Evolutionary conservation across 805 yeast genomes (phyloP).

Genomic region (Lachancea sp.): DNA sequence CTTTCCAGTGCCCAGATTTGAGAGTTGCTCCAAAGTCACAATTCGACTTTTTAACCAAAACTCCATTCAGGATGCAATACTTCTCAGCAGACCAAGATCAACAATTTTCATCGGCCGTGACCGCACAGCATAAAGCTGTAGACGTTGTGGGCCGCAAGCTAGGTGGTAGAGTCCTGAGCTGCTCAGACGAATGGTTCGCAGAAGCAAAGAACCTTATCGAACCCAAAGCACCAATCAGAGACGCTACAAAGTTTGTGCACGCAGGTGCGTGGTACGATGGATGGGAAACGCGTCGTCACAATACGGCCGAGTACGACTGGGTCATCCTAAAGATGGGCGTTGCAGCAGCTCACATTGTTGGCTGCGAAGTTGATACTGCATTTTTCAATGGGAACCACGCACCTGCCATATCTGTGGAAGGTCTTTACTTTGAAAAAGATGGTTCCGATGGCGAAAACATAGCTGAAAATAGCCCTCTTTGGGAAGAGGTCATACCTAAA

Average conservation of each 20-base stretch:
- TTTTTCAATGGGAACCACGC: constrained; percentile 95
- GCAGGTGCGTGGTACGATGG: constrained; percentile 99
- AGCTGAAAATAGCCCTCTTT: constrained; percentile 35
- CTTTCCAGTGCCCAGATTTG: too few relatives aligned
- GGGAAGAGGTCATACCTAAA: constrained; percentile 69
- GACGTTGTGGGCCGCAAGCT: constrained; percentile 82
- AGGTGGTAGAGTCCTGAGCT: constrained; percentile 66
- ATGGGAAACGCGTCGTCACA: constrained; percentile 97
- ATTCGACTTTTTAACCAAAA: not conserved
- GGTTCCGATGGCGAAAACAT: constrained; percentile 21
- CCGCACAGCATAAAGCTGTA: constrained; percentile 17
- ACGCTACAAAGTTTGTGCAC: constrained; percentile 68
- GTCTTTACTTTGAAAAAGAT: constrained; percentile 33
- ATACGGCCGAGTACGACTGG: constrained; percentile 79
- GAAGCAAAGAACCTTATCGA: constrained; percentile 81
- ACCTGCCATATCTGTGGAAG: constrained; percentile 83
- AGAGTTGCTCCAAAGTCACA: too few relatives aligned
- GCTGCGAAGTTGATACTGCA: constrained; percentile 88
- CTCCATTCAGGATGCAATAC: not conserved
- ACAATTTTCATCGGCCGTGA: constrained; percentile 13
- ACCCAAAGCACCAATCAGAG: constrained; percentile 75
- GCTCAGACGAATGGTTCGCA: constrained; percentile 93
- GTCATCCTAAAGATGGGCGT: constrained; percentile 81
- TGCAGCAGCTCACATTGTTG: constrained; percentile 63
- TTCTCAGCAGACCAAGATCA: constrained; percentile 9